Percentiles rank a stretch among this genome's conserved stretches.
phyloP scores from a whole-genome alignment of 1,284 basidiomycete species.

The Somion occarium region DNA sequence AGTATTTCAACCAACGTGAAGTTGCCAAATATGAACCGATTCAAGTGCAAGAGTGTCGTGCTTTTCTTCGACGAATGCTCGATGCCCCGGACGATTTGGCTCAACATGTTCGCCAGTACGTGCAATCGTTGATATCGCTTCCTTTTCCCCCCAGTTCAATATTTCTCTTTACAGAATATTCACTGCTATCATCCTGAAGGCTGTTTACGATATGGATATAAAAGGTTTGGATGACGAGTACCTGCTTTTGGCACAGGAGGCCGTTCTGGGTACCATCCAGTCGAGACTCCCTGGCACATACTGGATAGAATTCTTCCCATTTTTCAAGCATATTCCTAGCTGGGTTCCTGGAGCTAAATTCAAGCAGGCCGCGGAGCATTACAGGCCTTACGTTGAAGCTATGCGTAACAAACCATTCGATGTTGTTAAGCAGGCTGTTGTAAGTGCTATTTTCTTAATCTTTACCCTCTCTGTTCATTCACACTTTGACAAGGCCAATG shows the following conservation, averaged over 20 bases:
- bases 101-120: constrained; percentile 19
- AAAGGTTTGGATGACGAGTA: constrained; percentile 15
- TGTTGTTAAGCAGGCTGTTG: constrained; percentile 4
- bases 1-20: constrained; percentile 12
- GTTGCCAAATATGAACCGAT: constrained; percentile 11
- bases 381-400: constrained; percentile 12
- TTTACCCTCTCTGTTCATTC: background rate
- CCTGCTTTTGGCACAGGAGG: constrained; percentile 2
- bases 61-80: constrained; percentile 16
- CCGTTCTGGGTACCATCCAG: background rate
- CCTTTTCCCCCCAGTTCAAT: background rate
- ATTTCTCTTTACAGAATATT: background rate
- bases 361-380: constrained; percentile 35
- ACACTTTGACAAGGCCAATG: background rate
- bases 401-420: constrained; percentile 6
- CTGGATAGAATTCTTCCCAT: constrained; percentile 14
- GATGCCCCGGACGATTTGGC: constrained; percentile 15
- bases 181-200: constrained; percentile 3
- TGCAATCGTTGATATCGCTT: background rate
- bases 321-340: constrained; percentile 25
- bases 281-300: constrained; percentile 9
- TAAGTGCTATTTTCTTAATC: background rate
- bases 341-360: constrained; percentile 39
- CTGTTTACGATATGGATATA: constrained; percentile 9
- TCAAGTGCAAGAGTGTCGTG: constrained; percentile 15